Conservation (phyloP, 2,329 filamentous ascomycete genomes). For the Beauveria scarabaeidicola region DNA sequence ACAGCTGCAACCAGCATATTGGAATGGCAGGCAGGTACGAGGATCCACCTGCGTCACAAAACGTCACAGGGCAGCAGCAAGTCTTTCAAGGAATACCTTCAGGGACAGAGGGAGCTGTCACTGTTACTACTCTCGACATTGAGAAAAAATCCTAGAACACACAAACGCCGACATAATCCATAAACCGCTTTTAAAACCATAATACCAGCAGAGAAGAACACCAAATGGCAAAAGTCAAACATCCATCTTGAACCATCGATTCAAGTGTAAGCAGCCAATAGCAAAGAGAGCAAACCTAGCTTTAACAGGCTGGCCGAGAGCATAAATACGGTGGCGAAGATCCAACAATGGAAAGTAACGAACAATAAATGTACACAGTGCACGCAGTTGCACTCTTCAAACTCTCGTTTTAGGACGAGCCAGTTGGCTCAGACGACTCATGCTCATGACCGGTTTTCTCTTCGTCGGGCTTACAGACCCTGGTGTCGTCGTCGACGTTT, state of each 20-base stretch:
- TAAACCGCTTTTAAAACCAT: constrained; percentile 6
- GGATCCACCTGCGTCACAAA: not conserved
- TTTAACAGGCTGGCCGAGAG: not conserved
- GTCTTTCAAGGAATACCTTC: not conserved
- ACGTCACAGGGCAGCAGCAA: not conserved
- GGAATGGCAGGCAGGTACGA: not conserved
- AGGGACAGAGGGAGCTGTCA: not conserved
- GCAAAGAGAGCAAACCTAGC: not conserved
- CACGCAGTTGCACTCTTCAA: constrained; percentile 17
- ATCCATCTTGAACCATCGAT: not conserved
- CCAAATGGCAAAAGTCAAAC: not conserved
- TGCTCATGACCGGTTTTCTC: constrained; percentile 43
- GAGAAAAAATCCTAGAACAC: not conserved
- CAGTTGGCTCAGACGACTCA: constrained; percentile 54
- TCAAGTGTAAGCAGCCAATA: not conserved
- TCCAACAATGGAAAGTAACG: not conserved
- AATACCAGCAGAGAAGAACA: not conserved
- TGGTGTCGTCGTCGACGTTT: constrained; percentile 17
- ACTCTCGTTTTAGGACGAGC: constrained; percentile 50
- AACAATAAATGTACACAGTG: constrained; percentile 8
- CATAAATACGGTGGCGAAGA: not conserved
- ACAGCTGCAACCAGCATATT: not conserved
- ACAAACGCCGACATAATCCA: constrained; percentile 5
- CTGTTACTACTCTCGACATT: not conserved
- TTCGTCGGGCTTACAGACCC: constrained; percentile 37